Base-by-base conservation (phyloP, 2,329 filamentous ascomycete species). In the Helotiales sp. region DNA sequence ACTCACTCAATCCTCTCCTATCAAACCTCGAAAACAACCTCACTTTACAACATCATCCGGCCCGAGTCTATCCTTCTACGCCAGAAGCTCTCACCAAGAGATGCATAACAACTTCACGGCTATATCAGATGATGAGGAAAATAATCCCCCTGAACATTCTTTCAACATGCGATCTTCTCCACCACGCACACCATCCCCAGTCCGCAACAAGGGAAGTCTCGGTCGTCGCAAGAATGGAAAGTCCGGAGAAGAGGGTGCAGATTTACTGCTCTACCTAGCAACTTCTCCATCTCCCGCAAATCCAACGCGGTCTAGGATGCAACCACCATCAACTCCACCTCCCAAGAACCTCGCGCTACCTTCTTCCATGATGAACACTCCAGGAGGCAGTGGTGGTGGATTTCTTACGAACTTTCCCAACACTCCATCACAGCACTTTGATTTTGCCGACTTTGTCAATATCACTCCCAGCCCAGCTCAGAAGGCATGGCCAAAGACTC, bases 401-500 rank as follows among this genome's bases (percentile, higher is more conserved):
- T 73, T 77, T 69, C 88, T 91, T 78, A 90, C 91, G 75, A 91
- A 91, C 77, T 87, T 88, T 24, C 88, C 91, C 61, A 89, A 87
- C 70, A 98, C 95, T 0, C 95, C 95, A 0, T 90, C 90, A 17
- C 91, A 94, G 76, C 82, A 79, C 57, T 96, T 98, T 79, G 96
- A 98, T 81, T 97, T 98, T 81, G 89, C 93, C 61, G 96, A 99
- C 77, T 99, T 97, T 80, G 91, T 98, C 77, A 97, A 98, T 80
- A 95, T 98, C 78, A 97, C 96, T 6, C 96, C 96, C 0, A 97
- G 93, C 76, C 96, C 96, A 22, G 96, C 93, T 28, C 96, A 97
- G 81, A 93, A 89, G 73, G 86, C 89, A 10, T 97, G 93, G 92
- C 68, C 69, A 3, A 74, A 74, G 63, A 78, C 75, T 28, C 75